Percentiles rank a stretch among this genome's conserved stretches.
Conservation (phyloP, 2,329 filamentous ascomycete species). For the Aspergillus sp. region DNA sequence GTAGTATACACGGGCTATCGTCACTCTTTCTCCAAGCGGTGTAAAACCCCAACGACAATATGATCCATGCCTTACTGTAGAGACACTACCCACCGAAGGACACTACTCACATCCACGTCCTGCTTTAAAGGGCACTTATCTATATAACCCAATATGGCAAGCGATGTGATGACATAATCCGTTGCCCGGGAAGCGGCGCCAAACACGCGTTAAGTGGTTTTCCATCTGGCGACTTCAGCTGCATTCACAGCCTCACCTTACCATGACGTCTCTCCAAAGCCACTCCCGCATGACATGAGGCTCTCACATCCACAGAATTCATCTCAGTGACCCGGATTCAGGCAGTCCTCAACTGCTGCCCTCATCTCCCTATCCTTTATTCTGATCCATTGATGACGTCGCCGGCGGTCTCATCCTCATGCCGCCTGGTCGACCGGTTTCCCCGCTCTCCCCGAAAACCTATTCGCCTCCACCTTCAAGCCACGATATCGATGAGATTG, state of each 20-base stretch:
- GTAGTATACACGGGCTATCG: too few relatives aligned
- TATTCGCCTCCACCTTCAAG: constrained; percentile 23
- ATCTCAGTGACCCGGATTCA: constrained; percentile 18
- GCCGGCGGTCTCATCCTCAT: constrained; percentile 21
- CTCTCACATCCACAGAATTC: not conserved
- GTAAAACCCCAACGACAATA: too few relatives aligned
- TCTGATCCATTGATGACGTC: constrained; percentile 9
- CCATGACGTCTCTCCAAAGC: constrained; percentile 1
- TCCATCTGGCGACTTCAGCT: not conserved
- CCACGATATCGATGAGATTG: constrained; percentile 24
- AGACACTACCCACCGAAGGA: too few relatives aligned
- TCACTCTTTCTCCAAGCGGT: too few relatives aligned
- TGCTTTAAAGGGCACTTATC: not conserved
- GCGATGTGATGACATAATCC: constrained; percentile 8
- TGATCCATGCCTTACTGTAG: too few relatives aligned
- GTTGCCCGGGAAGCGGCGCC: constrained; percentile 18
- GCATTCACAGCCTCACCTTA: not conserved
- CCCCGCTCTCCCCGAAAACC: constrained; percentile 37
- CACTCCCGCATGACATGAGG: constrained; percentile 17
- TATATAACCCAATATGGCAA: not conserved
- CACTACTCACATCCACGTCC: not conserved
- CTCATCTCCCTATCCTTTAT: constrained; percentile 9
- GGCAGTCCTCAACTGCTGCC: constrained; percentile 21
- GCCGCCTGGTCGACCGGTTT: constrained; percentile 30
- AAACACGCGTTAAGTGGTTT: constrained; percentile 22